phyloP scores from a whole-genome alignment of 306 rosid species.

The Castanea mollissima region DNA sequence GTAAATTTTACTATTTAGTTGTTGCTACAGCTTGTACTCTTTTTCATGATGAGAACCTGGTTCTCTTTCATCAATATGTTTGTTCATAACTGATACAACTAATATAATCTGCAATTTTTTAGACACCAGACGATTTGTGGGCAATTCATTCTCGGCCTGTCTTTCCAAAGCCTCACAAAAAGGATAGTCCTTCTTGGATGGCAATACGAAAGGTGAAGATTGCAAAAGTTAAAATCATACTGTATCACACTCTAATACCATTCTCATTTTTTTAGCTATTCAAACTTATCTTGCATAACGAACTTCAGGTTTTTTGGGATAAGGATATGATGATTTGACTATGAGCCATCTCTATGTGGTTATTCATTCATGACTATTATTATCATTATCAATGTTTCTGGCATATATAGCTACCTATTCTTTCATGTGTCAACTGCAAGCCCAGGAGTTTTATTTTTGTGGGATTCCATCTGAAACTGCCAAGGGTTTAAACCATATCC shows the following conservation, averaged over 20 bases:
- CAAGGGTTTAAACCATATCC: neutral
- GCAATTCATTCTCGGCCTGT: constrained; percentile 79
- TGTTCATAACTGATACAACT: constrained; percentile 18
- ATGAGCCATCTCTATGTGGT: neutral
- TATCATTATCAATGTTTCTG: neutral
- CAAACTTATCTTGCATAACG: neutral
- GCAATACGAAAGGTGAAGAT: constrained; percentile 76
- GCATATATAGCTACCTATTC: neutral
- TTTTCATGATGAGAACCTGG: constrained; percentile 11
- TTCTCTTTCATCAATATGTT: neutral
- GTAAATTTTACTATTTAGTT: neutral
- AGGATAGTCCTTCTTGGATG: constrained; percentile 72
- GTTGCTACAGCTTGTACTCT: constrained; percentile 1
- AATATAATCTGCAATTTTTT: constrained; percentile 22
- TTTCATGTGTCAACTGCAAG: neutral
- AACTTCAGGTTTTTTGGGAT: neutral
- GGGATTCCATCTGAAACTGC: neutral
- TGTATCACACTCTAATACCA: constrained; percentile 5
- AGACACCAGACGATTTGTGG: constrained; percentile 97
- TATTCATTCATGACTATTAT: neutral
- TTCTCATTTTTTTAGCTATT: neutral
- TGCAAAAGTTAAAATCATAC: constrained; percentile 19
- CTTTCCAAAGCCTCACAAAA: constrained; percentile 82
- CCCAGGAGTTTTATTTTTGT: neutral
- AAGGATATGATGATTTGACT: neutral